These are phyloP conservation scores for Ilex asprella DNA, from an alignment of 257 asterid species.

Conservation along the genomic window DNA sequence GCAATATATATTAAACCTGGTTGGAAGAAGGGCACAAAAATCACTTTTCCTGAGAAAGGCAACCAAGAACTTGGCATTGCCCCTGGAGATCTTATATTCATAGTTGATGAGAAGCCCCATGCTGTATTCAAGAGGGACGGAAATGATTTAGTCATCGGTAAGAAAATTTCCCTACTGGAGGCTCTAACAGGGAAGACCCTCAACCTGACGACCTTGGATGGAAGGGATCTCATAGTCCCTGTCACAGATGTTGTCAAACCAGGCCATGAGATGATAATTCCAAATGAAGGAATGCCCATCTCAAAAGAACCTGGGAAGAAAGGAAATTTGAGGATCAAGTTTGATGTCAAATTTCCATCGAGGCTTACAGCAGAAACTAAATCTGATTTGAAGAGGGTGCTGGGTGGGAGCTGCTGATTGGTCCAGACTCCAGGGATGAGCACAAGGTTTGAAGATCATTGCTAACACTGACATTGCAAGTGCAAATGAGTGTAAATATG, in stretches of 20 bases:
- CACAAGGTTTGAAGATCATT: no score
- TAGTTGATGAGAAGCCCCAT: constrained; percentile 82
- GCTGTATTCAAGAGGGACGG: constrained; percentile 62
- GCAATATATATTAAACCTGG: constrained; percentile 86
- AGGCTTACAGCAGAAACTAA: constrained; percentile 69
- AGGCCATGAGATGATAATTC: constrained; percentile 61
- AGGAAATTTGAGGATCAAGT: constrained; percentile 73
- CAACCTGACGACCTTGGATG: constrained; percentile 68
- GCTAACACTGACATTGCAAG: no score
- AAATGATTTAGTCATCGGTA: constrained; percentile 57
- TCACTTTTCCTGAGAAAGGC: constrained; percentile 93
- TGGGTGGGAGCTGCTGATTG: constrained; percentile 48
- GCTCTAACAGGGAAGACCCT: constrained; percentile 77
- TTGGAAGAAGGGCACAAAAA: constrained; percentile 97
- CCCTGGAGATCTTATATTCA: constrained; percentile 81
- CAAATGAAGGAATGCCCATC: constrained; percentile 92
- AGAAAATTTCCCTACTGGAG: constrained; percentile 79
- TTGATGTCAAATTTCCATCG: constrained; percentile 74
- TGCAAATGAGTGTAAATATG: no score
- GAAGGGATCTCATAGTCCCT: constrained; percentile 57
- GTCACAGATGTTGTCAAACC: constrained; percentile 71
- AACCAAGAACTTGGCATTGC: constrained; percentile 84
- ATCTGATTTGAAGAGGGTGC: constrained; percentile 64
- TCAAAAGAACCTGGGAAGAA: constrained; percentile 74
- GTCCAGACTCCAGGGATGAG: no score